phyloP scores from a whole-genome alignment of 1,284 basidiomycete genomes.

The Moesziomyces globuligerus region DNA sequence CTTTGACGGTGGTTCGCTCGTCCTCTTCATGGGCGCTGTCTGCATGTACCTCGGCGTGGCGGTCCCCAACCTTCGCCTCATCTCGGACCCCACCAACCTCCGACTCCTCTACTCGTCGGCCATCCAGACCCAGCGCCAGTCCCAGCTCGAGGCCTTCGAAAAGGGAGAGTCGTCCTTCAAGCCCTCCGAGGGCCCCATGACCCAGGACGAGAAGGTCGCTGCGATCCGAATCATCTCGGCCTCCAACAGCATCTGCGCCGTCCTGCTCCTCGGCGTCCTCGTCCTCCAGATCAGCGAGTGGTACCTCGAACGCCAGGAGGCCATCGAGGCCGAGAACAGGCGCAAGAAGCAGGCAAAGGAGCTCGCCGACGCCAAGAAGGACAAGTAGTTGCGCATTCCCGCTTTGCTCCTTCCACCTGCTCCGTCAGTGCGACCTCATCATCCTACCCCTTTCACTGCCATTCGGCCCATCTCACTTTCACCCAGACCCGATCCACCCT shows the following conservation, averaged over 20 bases:
- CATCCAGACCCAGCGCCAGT: constrained; percentile 51
- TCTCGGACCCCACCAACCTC: constrained; percentile 58
- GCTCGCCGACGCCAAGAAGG: constrained; percentile 37
- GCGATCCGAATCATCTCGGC: constrained; percentile 60
- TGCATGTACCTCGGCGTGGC: constrained; percentile 62
- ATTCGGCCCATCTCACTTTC: neutral
- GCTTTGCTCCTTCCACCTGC: neutral
- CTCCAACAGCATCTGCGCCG: constrained; percentile 59
- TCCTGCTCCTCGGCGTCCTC: constrained; percentile 58
- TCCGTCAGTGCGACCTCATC: neutral
- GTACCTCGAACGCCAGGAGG: constrained; percentile 55
- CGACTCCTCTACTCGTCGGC: constrained; percentile 44
- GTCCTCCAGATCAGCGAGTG: constrained; percentile 60
- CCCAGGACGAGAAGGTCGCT: constrained; percentile 46
- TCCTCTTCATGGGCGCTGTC: constrained; percentile 58
- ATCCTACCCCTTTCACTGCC: neutral
- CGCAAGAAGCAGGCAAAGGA: constrained; percentile 31
- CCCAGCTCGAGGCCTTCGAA: constrained; percentile 35
- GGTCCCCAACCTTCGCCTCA: constrained; percentile 61
- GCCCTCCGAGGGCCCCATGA: constrained; percentile 45
- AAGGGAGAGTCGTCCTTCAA: constrained; percentile 31
- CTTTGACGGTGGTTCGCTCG: constrained; percentile 63
- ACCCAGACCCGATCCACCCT: too few relatives aligned
- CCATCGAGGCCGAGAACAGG: constrained; percentile 36
- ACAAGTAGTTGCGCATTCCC: constrained; percentile 11